These are phyloP conservation scores for Cyclotella atomus DNA, from an alignment of 108 stramenopile genomes.

Conservation along the genomic window DNA sequence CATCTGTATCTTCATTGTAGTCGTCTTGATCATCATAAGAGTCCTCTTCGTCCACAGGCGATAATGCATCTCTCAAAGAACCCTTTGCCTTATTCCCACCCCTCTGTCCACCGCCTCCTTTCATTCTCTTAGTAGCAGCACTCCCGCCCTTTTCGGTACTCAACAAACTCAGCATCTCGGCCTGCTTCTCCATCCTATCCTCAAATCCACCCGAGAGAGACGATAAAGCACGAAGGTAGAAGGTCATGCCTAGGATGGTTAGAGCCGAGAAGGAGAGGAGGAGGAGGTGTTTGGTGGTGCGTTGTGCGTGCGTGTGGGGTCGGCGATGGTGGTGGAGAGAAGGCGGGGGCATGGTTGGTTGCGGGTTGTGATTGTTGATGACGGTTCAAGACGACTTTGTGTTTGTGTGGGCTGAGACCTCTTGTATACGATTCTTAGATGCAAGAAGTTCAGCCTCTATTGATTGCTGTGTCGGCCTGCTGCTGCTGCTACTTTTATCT, in stretches of 20 bases:
- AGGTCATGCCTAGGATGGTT: background rate
- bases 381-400: background rate
- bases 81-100: background rate
- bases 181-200: background rate
- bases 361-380: background rate
- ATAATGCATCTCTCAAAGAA: background rate
- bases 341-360: background rate
- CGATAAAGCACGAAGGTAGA: slow-evolving; percentile 12
- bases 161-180: background rate
- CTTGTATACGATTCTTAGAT: background rate
- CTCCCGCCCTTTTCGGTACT: background rate
- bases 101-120: no score
- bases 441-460: no score
- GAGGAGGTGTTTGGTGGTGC: background rate
- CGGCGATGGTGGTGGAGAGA: background rate
- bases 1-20: background rate
- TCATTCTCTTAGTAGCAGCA: no score
- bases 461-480: no score
- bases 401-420: background rate
- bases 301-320: background rate
- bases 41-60: background rate
- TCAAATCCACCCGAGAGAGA: background rate
- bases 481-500: no score
- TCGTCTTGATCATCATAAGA: background rate
- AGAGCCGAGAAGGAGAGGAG: slow-evolving; percentile 8